phyloP scores from a whole-genome alignment of 2,329 filamentous ascomycete species.

The Torrubiellomyces zombiae region DNA sequence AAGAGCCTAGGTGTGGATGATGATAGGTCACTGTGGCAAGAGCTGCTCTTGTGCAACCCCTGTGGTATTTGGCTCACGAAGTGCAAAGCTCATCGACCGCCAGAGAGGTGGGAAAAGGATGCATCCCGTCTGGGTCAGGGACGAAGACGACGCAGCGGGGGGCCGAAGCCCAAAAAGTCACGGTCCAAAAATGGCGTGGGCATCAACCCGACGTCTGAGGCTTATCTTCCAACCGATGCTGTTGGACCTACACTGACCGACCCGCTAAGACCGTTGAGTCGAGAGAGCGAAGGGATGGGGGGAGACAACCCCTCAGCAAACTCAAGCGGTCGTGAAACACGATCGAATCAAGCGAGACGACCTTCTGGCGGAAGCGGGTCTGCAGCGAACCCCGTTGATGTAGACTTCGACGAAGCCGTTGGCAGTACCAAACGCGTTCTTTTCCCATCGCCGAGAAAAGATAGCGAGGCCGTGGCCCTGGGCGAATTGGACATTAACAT shows the following conservation, averaged over 20 bases:
- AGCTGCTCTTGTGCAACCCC: constrained; percentile 77
- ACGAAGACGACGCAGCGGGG: constrained; percentile 29
- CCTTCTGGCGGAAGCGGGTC: constrained; percentile 38
- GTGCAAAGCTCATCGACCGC: constrained; percentile 67
- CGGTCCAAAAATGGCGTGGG: constrained; percentile 30
- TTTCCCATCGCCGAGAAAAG: constrained; percentile 61
- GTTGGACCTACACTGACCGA: constrained; percentile 31
- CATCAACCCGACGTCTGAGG: constrained; percentile 33
- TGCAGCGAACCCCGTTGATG: constrained; percentile 37
- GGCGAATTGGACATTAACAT: constrained; percentile 39
- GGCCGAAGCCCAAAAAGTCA: constrained; percentile 28
- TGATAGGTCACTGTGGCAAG: constrained; percentile 50
- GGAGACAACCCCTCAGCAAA: constrained; percentile 4
- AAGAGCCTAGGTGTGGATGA: constrained; percentile 48
- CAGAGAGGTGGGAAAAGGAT: constrained; percentile 64
- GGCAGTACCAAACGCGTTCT: constrained; percentile 51
- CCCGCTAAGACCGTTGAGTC: constrained; percentile 15
- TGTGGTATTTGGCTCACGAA: constrained; percentile 94
- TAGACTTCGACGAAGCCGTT: constrained; percentile 28
- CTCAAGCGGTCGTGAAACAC: constrained; percentile 5
- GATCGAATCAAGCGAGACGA: constrained; percentile 24
- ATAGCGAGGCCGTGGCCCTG: constrained; percentile 43
- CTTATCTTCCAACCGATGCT: constrained; percentile 36
- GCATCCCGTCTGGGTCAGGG: constrained; percentile 34
- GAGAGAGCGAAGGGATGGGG: constrained; percentile 9